Conservation (phyloP, 768 basidiomycete species). For the Dioszegia hungarica region DNA sequence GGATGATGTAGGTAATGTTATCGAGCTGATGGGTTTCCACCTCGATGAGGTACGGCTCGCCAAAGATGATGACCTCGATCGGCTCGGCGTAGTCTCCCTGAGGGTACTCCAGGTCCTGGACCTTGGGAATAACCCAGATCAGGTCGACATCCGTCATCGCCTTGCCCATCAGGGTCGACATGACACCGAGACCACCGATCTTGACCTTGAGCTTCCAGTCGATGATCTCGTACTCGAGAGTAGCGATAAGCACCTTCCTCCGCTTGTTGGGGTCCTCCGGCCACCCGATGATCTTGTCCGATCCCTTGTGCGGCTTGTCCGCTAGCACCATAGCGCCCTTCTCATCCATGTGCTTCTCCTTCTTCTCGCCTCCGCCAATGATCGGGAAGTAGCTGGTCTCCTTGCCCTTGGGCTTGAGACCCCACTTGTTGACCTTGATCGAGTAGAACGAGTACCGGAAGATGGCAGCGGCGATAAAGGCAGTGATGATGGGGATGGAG, state of each 20-base stretch:
- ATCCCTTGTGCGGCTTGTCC: constrained; percentile 63
- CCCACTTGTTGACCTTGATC: constrained; percentile 88
- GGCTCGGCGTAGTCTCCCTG: constrained; percentile 86
- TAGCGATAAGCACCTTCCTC: constrained; percentile 83
- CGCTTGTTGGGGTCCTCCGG: constrained; percentile 88
- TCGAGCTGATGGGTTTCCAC: constrained; percentile 88
- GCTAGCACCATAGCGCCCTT: constrained; percentile 52
- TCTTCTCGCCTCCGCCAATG: constrained; percentile 60
- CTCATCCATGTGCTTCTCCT: constrained; percentile 55
- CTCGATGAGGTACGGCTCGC: constrained; percentile 90
- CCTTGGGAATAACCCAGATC: constrained; percentile 89
- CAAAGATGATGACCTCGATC: constrained; percentile 93
- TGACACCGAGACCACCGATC: constrained; percentile 95
- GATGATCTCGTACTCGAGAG: constrained; percentile 91
- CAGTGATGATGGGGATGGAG: constrained; percentile 78
- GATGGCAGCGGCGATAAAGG: constrained; percentile 69
- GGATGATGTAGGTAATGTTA: constrained; percentile 90
- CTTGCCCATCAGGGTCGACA: constrained; percentile 96
- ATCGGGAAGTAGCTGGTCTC: constrained; percentile 77
- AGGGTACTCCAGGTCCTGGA: constrained; percentile 90
- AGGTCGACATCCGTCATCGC: constrained; percentile 96
- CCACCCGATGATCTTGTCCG: constrained; percentile 85
- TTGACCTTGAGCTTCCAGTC: constrained; percentile 98
- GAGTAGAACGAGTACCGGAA: constrained; percentile 98
- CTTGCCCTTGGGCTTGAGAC: constrained; percentile 61